Evolutionary conservation across 257 asterid species (phyloP).

Genomic region (Ajuga chamaepitys): DNA sequence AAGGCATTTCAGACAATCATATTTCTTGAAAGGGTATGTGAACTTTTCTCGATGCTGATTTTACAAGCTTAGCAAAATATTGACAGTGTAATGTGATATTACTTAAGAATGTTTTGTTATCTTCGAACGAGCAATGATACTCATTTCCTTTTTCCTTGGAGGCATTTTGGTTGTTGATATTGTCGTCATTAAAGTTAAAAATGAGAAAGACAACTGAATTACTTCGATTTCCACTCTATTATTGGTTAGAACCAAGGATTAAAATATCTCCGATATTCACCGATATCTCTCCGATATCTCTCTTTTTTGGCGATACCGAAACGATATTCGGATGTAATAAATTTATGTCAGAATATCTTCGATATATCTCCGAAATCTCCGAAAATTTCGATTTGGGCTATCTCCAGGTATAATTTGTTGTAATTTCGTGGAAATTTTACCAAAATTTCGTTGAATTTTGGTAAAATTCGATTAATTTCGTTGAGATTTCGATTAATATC

Average conservation of each 20-base stretch:
- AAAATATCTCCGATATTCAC: too few relatives aligned
- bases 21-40: conserved; percentile 67
- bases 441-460: too few relatives aligned
- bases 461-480: too few relatives aligned
- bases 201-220: not conserved
- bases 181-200: not conserved
- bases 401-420: too few relatives aligned
- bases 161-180: not conserved
- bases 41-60: not conserved
- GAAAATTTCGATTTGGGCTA: too few relatives aligned
- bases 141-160: not conserved
- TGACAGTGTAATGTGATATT: not conserved
- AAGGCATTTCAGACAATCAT: conserved; percentile 82
- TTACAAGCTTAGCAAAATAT: conserved; percentile 1
- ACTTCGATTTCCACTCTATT: not conserved
- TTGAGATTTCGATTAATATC: too few relatives aligned
- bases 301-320: too few relatives aligned
- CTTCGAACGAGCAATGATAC: not conserved
- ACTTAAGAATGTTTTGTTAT: not conserved
- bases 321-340: too few relatives aligned
- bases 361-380: too few relatives aligned
- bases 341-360: too few relatives aligned
- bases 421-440: too few relatives aligned
- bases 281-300: too few relatives aligned
- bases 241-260: not conserved